Evolutionary conservation across 345 rosid genomes (phyloP).

Genomic region (Lepidium africanum): DNA sequence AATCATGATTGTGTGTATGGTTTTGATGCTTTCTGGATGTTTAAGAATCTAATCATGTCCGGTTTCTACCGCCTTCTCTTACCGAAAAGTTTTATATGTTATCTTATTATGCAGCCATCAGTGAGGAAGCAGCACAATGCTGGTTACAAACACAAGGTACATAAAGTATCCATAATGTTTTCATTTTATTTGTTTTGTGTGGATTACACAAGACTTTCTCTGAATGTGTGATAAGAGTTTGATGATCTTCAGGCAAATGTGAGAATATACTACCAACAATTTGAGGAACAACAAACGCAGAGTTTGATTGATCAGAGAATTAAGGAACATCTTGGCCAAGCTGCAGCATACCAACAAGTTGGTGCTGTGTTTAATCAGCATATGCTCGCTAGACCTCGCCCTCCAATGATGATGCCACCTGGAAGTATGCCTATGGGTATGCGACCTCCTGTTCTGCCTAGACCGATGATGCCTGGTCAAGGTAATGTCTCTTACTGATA

Average conservation of each 20-base stretch:
- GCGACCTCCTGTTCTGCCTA: conserved; percentile 81
- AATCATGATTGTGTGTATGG: not conserved
- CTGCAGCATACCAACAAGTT: conserved; percentile 82
- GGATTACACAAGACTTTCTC: not conserved
- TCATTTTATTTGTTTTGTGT: not conserved
- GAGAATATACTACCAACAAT: conserved; percentile 86
- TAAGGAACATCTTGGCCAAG: conserved; percentile 89
- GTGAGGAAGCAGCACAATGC: conserved; percentile 99
- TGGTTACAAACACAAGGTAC: conserved; percentile 97
- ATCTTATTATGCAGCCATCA: conserved; percentile 61
- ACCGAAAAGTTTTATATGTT: not conserved
- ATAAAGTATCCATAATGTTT: not conserved
- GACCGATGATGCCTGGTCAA: conserved; percentile 61
- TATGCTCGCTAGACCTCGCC: conserved; percentile 71
- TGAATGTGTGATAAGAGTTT: not conserved
- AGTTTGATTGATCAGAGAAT: conserved; percentile 93
- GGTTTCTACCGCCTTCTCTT: not conserved
- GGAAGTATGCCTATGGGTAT: conserved; percentile 51
- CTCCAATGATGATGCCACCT: conserved; percentile 65
- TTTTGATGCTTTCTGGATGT: too few relatives aligned
- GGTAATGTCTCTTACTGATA: conserved; percentile 5
- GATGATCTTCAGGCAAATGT: conserved; percentile 66
- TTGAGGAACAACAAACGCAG: conserved; percentile 98
- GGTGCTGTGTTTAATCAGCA: conserved; percentile 89
- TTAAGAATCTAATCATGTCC: not conserved